phyloP scores from a whole-genome alignment of 768 basidiomycete genomes.

The Kwoniella newhampshirensis region DNA sequence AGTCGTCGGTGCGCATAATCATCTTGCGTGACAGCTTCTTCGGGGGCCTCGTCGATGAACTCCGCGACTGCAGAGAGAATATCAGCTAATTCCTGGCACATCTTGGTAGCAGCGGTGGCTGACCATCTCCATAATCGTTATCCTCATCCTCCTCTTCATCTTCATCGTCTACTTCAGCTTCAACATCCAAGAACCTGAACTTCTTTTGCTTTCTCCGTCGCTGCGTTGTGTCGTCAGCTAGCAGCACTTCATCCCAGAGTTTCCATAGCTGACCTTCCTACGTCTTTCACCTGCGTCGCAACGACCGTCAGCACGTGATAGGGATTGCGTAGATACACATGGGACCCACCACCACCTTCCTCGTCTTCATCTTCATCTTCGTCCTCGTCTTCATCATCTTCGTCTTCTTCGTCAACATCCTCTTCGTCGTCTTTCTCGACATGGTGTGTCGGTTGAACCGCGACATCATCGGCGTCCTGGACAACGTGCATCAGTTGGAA shows the following conservation, averaged over 20 bases:
- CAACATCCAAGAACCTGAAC: slow-evolving; percentile 89
- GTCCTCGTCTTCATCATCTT: slow-evolving; percentile 53
- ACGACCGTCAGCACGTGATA: neutral
- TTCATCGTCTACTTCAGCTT: slow-evolving; percentile 94
- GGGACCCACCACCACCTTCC: slow-evolving; percentile 23
- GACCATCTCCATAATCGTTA: slow-evolving; percentile 54
- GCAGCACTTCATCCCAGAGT: neutral
- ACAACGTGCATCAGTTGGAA: neutral
- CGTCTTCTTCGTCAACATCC: slow-evolving; percentile 43
- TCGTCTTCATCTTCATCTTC: slow-evolving; percentile 52
- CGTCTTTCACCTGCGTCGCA: slow-evolving; percentile 9
- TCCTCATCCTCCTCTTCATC: slow-evolving; percentile 81
- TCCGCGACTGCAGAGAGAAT: slow-evolving; percentile 43
- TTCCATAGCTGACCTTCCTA: slow-evolving; percentile 21
- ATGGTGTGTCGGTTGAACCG: slow-evolving; percentile 17
- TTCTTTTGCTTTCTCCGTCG: slow-evolving; percentile 57
- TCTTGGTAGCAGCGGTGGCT: slow-evolving; percentile 14
- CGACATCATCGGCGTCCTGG: slow-evolving; percentile 11
- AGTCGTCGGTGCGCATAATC: slow-evolving; percentile 56
- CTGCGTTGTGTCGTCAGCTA: slow-evolving; percentile 18
- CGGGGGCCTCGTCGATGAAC: slow-evolving; percentile 55
- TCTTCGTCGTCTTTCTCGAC: slow-evolving; percentile 29
- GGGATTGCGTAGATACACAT: neutral
- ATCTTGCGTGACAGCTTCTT: slow-evolving; percentile 34
- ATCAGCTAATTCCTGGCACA: neutral